Percentiles rank a stretch among this genome's conserved stretches.
Evolutionary conservation across 371 early-diverging fungal genomes (phyloP).

Genomic region (Actinomucor elegans): DNA sequence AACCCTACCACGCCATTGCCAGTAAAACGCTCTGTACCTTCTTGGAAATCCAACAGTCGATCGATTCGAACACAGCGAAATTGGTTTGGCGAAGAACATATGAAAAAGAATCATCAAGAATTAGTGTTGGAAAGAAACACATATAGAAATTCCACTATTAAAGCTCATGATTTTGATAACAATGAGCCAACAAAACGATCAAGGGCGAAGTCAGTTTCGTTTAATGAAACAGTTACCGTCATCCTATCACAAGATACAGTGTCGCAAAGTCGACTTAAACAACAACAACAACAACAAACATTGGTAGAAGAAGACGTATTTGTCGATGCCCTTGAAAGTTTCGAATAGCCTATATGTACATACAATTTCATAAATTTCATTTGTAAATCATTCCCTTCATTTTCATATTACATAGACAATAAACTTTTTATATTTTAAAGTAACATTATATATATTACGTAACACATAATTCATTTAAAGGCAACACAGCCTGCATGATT

Average conservation of each 20-base stretch:
- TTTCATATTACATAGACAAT: neutral
- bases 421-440: neutral
- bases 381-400: neutral
- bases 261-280: neutral
- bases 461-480: too few relatives aligned
- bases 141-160: conserved; percentile 6
- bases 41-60: neutral
- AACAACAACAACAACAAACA: neutral
- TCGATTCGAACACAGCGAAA: neutral
- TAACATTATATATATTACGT: neutral
- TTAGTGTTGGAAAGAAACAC: conserved; percentile 15
- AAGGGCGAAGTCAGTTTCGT: conserved; percentile 26
- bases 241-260: conserved; percentile 2
- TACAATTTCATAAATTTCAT: neutral
- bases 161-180: neutral
- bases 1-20: neutral
- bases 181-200: neutral
- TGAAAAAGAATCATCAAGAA: neutral
- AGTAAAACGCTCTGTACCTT: neutral
- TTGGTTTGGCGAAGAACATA: conserved; percentile 29
- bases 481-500: too few relatives aligned
- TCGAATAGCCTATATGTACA: neutral
- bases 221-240: conserved; percentile 22
- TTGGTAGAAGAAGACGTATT: conserved; percentile 17
- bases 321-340: conserved; percentile 24